phyloP scores from a whole-genome alignment of 2,329 filamentous ascomycete genomes.

The Fusarium sp. region DNA sequence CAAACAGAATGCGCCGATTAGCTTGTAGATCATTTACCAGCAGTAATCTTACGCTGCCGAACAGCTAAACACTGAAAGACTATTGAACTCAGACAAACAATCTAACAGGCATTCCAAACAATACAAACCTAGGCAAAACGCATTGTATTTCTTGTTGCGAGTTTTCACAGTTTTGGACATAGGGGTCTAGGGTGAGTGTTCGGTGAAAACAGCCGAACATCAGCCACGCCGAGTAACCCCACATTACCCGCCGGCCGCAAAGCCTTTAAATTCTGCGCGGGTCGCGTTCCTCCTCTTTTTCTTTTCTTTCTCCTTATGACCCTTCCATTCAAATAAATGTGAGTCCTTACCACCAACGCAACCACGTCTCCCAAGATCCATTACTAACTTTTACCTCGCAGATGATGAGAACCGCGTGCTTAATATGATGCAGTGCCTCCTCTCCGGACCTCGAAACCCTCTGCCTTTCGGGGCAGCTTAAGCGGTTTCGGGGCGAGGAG shows the following conservation, averaged over 20 bases:
- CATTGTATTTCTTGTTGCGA: too few species aligned
- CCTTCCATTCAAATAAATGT: conserved; percentile 99
- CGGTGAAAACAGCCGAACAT: conserved; percentile 44
- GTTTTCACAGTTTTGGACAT: too few species aligned
- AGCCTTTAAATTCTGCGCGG: conserved; percentile 54
- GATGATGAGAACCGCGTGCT: conserved; percentile 99
- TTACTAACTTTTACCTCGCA: conserved; percentile 58
- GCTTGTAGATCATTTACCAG: too few species aligned
- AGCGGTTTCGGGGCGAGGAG: conserved; percentile 81
- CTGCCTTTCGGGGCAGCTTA: conserved; percentile 78
- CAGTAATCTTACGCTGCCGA: too few species aligned
- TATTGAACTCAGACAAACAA: too few species aligned
- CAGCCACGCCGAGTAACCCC: conserved; percentile 42
- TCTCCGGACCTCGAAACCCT: conserved; percentile 81
- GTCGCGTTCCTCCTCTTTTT: conserved; percentile 49
- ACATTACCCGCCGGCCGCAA: conserved; percentile 38
- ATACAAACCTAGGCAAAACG: too few species aligned
- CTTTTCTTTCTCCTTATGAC: conserved; percentile 75
- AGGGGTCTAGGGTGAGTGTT: conserved; percentile 1
- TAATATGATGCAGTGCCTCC: conserved; percentile 82
- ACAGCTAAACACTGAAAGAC: too few species aligned
- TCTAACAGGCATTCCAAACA: too few species aligned
- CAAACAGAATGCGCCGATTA: too few species aligned
- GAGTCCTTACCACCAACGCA: conserved; percentile 59
- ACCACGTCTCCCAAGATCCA: fast-evolving